Conservation (phyloP, 306 rosid genomes). For the Citrullus amarus region DNA sequence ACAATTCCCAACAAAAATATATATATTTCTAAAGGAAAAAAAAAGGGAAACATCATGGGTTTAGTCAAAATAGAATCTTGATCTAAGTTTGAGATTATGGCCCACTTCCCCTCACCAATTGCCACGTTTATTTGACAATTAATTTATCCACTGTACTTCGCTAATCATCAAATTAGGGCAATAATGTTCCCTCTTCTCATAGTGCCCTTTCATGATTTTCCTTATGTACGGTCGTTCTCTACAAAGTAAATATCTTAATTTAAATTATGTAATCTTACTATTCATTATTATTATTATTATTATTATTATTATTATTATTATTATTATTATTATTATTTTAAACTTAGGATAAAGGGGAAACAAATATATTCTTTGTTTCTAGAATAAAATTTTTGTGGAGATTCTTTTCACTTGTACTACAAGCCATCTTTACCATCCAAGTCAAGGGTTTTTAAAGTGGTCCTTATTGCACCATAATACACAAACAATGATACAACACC, state of each 20-base stretch:
- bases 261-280: neutral
- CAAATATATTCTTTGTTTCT: neutral
- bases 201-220: neutral
- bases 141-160: neutral
- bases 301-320: too few species aligned
- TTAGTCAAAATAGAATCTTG: slow-evolving; percentile 10
- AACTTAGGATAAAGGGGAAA: neutral
- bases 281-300: neutral
- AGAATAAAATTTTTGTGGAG: neutral
- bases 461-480: neutral
- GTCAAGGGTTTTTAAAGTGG: neutral
- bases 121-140: neutral
- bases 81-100: neutral
- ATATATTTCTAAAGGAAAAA: neutral
- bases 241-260: neutral
- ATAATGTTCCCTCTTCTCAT: neutral
- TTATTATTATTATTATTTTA: too few species aligned
- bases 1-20: neutral
- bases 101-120: neutral
- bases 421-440: neutral
- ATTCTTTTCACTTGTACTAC: neutral
- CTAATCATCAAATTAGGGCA: neutral
- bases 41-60: neutral
- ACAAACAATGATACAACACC: neutral
- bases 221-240: neutral